Conservation (phyloP, 1,284 basidiomycete species). For the Puccinia sorghi region DNA sequence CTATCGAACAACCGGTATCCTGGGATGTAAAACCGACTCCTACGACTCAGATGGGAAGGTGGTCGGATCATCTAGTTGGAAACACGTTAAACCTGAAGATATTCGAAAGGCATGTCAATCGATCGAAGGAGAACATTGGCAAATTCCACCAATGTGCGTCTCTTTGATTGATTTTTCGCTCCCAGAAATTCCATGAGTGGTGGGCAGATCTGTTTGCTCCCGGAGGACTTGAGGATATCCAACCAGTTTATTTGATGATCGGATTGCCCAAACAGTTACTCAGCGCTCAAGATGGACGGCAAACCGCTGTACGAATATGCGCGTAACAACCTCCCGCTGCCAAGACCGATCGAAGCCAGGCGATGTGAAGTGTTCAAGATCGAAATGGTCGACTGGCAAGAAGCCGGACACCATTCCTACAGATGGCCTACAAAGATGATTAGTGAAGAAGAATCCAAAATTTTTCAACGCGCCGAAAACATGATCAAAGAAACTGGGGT, state of each 20-base stretch:
- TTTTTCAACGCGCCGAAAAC: slow-evolving; percentile 67
- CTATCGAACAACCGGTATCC: slow-evolving; percentile 83
- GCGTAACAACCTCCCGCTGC: slow-evolving; percentile 80
- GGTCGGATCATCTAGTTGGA: slow-evolving; percentile 75
- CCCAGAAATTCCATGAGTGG: background rate
- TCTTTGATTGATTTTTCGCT: background rate
- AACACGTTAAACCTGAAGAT: slow-evolving; percentile 75
- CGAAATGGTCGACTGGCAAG: slow-evolving; percentile 62
- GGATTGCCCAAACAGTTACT: slow-evolving; percentile 69
- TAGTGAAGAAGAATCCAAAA: slow-evolving; percentile 68
- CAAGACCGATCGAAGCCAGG: slow-evolving; percentile 87
- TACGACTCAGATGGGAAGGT: slow-evolving; percentile 86
- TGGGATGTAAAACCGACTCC: slow-evolving; percentile 91
- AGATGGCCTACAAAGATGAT: slow-evolving; percentile 72
- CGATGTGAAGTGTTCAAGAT: slow-evolving; percentile 78
- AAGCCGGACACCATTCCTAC: slow-evolving; percentile 58
- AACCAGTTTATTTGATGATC: slow-evolving; percentile 47
- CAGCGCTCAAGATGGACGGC: slow-evolving; percentile 97
- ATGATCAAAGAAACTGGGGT: slow-evolving; percentile 58
- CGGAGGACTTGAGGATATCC: background rate
- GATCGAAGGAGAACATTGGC: slow-evolving; percentile 84
- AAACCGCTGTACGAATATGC: slow-evolving; percentile 96
- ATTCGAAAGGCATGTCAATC: slow-evolving; percentile 71
- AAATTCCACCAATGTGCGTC: slow-evolving; percentile 84
- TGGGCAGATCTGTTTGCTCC: background rate